Base-by-base conservation (phyloP, 441 rosid species). In the Pelargonium hybrid region DNA sequence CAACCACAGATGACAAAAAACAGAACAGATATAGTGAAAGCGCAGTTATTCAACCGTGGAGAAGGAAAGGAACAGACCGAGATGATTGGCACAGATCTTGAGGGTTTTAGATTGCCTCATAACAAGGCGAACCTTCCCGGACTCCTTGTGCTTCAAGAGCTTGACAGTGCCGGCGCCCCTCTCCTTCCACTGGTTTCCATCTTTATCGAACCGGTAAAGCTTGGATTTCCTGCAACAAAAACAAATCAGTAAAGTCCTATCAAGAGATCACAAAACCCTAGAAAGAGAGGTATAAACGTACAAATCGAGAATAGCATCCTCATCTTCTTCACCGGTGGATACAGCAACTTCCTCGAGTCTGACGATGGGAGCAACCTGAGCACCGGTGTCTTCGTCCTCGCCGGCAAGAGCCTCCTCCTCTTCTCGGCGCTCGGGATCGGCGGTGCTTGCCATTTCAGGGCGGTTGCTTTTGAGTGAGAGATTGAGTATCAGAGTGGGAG, bases 321-420 rank as follows among this genome's bases (percentile, higher is more conserved):
- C 98, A 25, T 88, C 87, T 74, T 92, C 98, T 80, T 93, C 98
- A 4, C 98, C 96, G 23, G 98, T 90, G 70, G 87, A 76, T 21
- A 93, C 88, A 69, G 94, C 82, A 39, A 93, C 89, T 72, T 90
- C 97, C 82, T 93, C 97, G 1, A 93, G 91, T 76, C 79, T 83
- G 77, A 93, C 86, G 75, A 91, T 86, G 45, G 98, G 96, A 56
- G 97, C 92, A 5, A 93, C 82, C 79, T 90, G 96, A 71, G 97
- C 98, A 10, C 97, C 98, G 43, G 97, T 90, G 78, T 92, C 98
- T 81, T 93, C 98, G 48, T 93, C 98, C 4, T 92, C 98, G 69
- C 78, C 88, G 70, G 91, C 87, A 26, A 85, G 84, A 4, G 85
- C 74, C 7, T 86, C 93, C 64, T 87, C 97, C 5, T 82, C 93